Evolutionary conservation across 1,284 basidiomycete species (phyloP), one percentile per base, ranked within the genome.

Genomic region (Apiotrichum laibachii): DNA sequence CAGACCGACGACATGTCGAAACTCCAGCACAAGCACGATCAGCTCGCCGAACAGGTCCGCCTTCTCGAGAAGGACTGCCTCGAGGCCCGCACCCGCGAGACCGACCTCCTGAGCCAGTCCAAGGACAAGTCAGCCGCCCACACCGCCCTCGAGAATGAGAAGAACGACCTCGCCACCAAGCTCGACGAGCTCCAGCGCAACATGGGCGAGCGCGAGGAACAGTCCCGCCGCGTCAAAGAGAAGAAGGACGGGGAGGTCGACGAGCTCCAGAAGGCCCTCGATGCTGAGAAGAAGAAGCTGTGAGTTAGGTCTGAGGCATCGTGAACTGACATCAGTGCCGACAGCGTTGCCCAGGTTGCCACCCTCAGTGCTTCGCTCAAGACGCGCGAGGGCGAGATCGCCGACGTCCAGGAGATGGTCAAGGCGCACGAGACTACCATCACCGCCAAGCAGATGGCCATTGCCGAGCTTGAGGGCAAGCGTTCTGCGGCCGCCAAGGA

Each of bases 1-100:
- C 62, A 68, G 6, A 66, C 68, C 31, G 62, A 70, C 22, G 58
- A 62, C 34, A 57, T 77, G 2, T 53, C 61, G 10, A 66, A 70
- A 34, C 56, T 70, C 2, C 68, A 72, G 57, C 63, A 63, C 43
- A 70, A 88, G 21, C 90, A 92, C 67, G 87, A 91, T 59, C 84
- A 90, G 64, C 88, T 92, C 15, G 88, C 90, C 0, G 87, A 89
- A 61, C 89, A 92, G 69, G 83, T 94, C 18, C 85, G 88, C 6
- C 82, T 86, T 2, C 79, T 95, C 47, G 91, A 94, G 78, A 80
- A 80, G 58, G 88, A 92, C 67, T 85, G 89, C 68, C 84, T 85
- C 57, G 84, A 85, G 15, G 89, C 88, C 86, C 78, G 81, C 44
- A 79, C 80, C 50, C 82, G 86, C n/a, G 85, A 88, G 56, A 81